Percentiles rank a stretch among this genome's conserved stretches.
These are phyloP conservation scores for Populus deltoides DNA, from an alignment of 345 rosid genomes.

Conservation along the genomic window DNA sequence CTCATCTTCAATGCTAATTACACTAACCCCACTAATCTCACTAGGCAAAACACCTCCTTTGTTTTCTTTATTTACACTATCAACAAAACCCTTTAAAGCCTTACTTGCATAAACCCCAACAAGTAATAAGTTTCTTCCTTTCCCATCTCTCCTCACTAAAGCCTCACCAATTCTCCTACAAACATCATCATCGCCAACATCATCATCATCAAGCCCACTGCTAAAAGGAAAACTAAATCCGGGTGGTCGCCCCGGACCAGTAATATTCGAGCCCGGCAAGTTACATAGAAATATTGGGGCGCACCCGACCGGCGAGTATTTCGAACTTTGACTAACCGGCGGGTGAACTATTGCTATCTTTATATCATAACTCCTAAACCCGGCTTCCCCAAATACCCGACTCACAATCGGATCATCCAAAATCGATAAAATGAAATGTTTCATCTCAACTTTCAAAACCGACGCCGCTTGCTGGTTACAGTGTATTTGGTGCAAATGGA, in stretches of 20 bases:
- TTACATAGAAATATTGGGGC: conserved; percentile 51
- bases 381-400: conserved; percentile 62
- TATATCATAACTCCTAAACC: conserved; percentile 61
- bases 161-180: conserved; percentile 45
- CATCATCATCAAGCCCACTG: conserved; percentile 20
- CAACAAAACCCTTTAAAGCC: conserved; percentile 43
- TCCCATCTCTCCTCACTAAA: conserved; percentile 26
- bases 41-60: conserved; percentile 36
- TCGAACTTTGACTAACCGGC: conserved; percentile 33
- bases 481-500: conserved; percentile 47
- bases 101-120: conserved; percentile 47
- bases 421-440: conserved; percentile 53
- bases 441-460: conserved; percentile 59
- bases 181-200: conserved; percentile 38
- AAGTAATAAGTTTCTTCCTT: conserved; percentile 47
- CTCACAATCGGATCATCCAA: conserved; percentile 74
- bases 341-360: conserved; percentile 63
- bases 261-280: conserved; percentile 23
- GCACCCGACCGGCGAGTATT: conserved; percentile 30
- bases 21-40: conserved; percentile 40
- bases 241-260: conserved; percentile 26
- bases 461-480: conserved; percentile 37
- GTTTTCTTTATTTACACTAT: conserved; percentile 25
- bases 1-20: conserved; percentile 44
- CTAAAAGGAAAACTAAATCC: conserved; percentile 37